A percentile compares a stretch with the other conserved stretches of the same genome.
Conservation (phyloP, 805 yeast genomes). For the Scheffersomyces amazonensis region DNA sequence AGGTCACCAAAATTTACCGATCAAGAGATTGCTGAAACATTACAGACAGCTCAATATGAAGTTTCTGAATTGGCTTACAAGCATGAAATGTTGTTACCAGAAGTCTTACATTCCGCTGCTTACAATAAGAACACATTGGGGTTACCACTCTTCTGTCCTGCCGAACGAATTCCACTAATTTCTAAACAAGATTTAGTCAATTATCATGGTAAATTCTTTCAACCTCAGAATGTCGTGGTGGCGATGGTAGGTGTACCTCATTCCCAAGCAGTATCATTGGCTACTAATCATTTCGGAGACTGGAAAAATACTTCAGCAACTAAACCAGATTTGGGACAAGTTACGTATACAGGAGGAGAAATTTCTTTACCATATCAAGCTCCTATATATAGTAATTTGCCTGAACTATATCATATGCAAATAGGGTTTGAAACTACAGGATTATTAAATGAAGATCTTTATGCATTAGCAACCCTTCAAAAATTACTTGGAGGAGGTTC, state of each 20-base stretch:
- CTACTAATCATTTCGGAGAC: conserved; percentile 61
- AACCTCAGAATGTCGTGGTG: conserved; percentile 78
- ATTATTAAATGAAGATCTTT: conserved; percentile 78
- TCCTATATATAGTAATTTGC: conserved; percentile 47
- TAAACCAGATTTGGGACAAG: conserved; percentile 51
- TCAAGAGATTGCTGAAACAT: conserved; percentile 72
- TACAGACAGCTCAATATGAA: conserved; percentile 74
- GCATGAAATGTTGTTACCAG: conserved; percentile 85
- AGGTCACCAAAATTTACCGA: conserved; percentile 64
- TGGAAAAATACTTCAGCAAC: conserved; percentile 31
- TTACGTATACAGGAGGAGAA: conserved; percentile 52
- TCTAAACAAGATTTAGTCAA: conserved; percentile 49
- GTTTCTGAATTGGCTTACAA: conserved; percentile 77
- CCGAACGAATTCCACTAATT: conserved; percentile 58
- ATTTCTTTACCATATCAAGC: conserved; percentile 35
- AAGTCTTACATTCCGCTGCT: conserved; percentile 83
- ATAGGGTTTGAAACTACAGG: conserved; percentile 88
- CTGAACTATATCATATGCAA: conserved; percentile 81
- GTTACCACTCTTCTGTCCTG: conserved; percentile 79
- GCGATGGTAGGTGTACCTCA: conserved; percentile 86
- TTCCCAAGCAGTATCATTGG: conserved; percentile 61
- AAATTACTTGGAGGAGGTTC: conserved; percentile 95
- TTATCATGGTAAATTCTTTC: conserved; percentile 65
- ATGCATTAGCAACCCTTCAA: conserved; percentile 87
- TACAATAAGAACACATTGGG: conserved; percentile 74